Base-by-base conservation (phyloP, 2,329 filamentous ascomycete species). In the Penicillium brevicompactum region DNA sequence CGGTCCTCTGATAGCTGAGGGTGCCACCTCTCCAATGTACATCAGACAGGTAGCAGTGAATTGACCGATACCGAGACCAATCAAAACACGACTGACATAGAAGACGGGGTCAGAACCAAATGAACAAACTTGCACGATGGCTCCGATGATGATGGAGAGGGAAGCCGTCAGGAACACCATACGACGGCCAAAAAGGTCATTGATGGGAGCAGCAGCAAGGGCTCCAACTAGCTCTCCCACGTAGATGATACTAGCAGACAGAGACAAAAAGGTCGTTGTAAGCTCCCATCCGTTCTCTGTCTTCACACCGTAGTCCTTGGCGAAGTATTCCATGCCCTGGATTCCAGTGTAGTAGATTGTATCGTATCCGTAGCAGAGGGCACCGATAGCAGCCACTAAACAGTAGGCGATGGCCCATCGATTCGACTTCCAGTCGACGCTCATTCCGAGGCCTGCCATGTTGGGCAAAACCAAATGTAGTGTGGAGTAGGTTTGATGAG, bases 191-290 rank as follows among this genome's bases (percentile, higher is more conserved):
- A 65, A 70, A 31, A 55, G 48, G 45, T 76, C 73, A 56, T 75
- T 76, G 56, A 75, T 69, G 6, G 71, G 73, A 2, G 72, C 72
- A 10, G 73, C 64, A 5, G 61, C 34, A 4, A 76, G 56, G 5
- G 74, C 68, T 34, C 74, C 74, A 30, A 74, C 46, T 0, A 74
- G 61, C 46, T 76, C 74, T n/a, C 74, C 74, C 13, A 76, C 70
- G 54, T 75, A 73, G 60, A 76, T 76, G 45, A 70, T 69, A 10
- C 71, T 74, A 7, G 73, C 67, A 3, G 72, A 73, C 13, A 76
- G 53, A 6, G 74, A 71, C 21, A 66, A 62, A 49, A 69, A 69
- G 16, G 51, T 53, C 5, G 65, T 66, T n/a, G 53, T 56, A 5
- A 70, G 56, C 9, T 56, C 51, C 38, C 59, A 61, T 4, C 65